phyloP scores from a whole-genome alignment of 257 asterid species.

The Solanum phureja region DNA sequence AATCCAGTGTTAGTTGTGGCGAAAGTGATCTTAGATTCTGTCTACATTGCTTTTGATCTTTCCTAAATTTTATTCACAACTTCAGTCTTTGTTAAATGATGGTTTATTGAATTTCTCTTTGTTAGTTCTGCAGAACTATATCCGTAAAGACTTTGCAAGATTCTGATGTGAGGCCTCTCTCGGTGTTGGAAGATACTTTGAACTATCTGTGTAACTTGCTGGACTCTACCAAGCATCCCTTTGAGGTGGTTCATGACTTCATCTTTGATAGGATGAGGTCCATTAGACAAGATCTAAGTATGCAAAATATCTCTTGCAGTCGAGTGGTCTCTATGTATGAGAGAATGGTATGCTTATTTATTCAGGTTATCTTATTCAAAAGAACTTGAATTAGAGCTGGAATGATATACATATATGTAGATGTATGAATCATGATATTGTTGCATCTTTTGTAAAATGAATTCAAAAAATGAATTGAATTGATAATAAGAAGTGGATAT shows the following conservation, averaged over 20 bases:
- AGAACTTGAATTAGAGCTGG: neutral
- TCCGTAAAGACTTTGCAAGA: slow-evolving; percentile 33
- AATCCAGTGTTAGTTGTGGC: neutral
- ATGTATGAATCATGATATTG: neutral
- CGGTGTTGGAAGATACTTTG: slow-evolving; percentile 68
- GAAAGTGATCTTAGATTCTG: neutral
- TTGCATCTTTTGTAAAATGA: neutral
- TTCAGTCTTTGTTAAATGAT: neutral
- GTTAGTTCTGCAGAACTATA: slow-evolving; percentile 94
- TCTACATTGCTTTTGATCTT: neutral
- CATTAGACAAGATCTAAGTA: slow-evolving; percentile 89
- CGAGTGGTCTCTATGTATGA: slow-evolving; percentile 71
- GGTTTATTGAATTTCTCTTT: neutral
- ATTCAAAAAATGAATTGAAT: neutral
- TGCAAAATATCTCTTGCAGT: slow-evolving; percentile 58
- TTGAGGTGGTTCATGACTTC: slow-evolving; percentile 85
- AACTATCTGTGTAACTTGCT: slow-evolving; percentile 53
- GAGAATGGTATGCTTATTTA: slow-evolving; percentile 63
- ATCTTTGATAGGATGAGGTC: slow-evolving; percentile 86
- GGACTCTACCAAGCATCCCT: slow-evolving; percentile 46
- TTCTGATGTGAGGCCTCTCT: slow-evolving; percentile 79
- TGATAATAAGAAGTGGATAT: neutral
- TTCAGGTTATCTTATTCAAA: neutral
- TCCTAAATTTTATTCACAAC: neutral
- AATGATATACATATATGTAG: neutral